Evolutionary conservation across 352 stramenopile genomes (phyloP), one percentile per base, ranked within the genome.

Genomic region (Globisporangium polare): DNA sequence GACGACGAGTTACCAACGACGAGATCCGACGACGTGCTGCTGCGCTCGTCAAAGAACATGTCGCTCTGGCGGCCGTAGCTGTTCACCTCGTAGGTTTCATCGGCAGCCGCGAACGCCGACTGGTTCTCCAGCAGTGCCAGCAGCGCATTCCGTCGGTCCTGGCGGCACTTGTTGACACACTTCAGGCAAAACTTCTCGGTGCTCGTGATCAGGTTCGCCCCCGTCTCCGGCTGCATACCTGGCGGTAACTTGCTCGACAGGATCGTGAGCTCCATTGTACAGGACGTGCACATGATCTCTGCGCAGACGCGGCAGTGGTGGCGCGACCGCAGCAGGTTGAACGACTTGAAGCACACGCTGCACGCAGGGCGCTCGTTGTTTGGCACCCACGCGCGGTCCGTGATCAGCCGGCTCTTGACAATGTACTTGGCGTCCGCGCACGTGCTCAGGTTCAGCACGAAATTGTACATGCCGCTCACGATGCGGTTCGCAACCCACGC

Each of bases 161-260:
- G 71, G 13, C 83, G 77, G 2, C 71, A 72, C 60, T 88, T 80
- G 57, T 90, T 85, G 53, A 93, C 78, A 67, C 83, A 93, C 68
- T 86, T 83, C 63, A 90, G 72, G 54, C 83, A 93, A 41, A 93
- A 93, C 57, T 91, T 93, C 60, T 93, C 83, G n/a, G 81, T 62
- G 54, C 75, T 86, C 24, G 85, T 81, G 50, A 89, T 79, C 52
- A 73, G 66, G 45, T 67, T 77, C 59, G 59, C 74, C 20, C 75
- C 78, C 5, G 75, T 73, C 27, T 90, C 80, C 8, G 82, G 80
- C 4, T 82, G 73, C 73, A 90, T 73, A 0, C 65, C 68, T 0
- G 62, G 56, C 1, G 83, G 83, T n/a, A 92, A 64, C 27, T 77
- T 78, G 55, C 69, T 83, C 31, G 78, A 77, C 27, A 78, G 72